Base-by-base conservation (phyloP, 163 green algal species). In the Chlamydomonas reinhardtii region DNA sequence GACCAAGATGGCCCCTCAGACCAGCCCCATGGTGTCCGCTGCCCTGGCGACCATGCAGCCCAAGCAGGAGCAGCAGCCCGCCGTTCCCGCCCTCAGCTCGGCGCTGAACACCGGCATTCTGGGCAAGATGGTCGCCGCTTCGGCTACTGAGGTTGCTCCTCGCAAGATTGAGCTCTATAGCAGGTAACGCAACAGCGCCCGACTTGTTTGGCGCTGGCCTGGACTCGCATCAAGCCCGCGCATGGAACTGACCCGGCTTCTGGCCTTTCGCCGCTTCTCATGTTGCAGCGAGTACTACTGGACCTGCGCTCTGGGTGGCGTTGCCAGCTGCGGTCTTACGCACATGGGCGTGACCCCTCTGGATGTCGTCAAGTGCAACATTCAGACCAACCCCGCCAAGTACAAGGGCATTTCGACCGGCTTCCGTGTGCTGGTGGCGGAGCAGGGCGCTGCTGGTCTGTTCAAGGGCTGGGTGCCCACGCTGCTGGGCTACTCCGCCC, bases 281-380 rank as follows among this genome's bases (percentile, higher is more conserved):
- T 56, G 5, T 15, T 37, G 35, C 56, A 85, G 69, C 59, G 79
- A 75, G 29, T 85, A 85, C 66, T 78, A 85, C 59, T 85, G 69
- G 73, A 80, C 75, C 24, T 85, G 68, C 70, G 76, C 66, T 11
- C 37, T 75, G 22, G 69, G 52, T 22, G 56, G 64, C 73, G 70
- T 79, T 56, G 71, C 52, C 20, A 73, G 74, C 66, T 99, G 98
- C 91, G 97, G 97, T 62, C 84, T 97, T 16, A 99, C 97, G 35
- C 97, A 99, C 92, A 97, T 94, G 73, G 93, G 91, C 43, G 94
- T 99, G 29, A 99, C 97, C 2, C 97, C 97, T 3, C 91, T 99
- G 81, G 98, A 99, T 84, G 98, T 99, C 2, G 98, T 99, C 72
- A 99, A 99, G 95, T 99, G 97, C 93, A 99, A 99, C 94, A 99